Evolutionary conservation across 73 alveolate genomes (phyloP), one percentile per base, ranked within the genome.

Genomic region (Symbiodinium pilosum): DNA sequence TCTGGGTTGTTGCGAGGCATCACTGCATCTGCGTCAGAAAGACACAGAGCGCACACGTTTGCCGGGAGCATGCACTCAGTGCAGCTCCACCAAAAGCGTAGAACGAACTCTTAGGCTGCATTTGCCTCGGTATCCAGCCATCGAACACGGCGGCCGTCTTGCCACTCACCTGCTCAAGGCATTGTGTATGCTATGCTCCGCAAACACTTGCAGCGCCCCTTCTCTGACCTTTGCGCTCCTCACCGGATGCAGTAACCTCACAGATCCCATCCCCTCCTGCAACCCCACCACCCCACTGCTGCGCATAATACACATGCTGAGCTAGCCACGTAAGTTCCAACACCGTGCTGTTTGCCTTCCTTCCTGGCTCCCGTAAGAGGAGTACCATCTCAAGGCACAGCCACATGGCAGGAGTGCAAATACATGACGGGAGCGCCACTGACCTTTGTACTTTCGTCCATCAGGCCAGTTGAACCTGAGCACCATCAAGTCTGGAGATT

Each of bases 401-500:
- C 34, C 73, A 54, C 30, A 54, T 24, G 30, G 26, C 28, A 26
- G 34, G 32, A n/a, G 38, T 7, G 39, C 81, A 30, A 64, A 9
- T n/a, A 64, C 81, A 39, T 2, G 14, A 41, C 64, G 21, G 73
- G 86, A 52, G 71, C 95, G 40, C 99, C 99, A 99, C 41, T 99
- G 99, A 21, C 99, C 99, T 87, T 93, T 93, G 93, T 99, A 99
- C 40, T 87, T 86, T 39, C 99, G 52, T 59, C 99, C 99, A 93
- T 93, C 99, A 36, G 96, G 99, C 99, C 99, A 99, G 68, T 94
- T 98, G 95, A 99, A 99, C 88, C 97, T 91, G 40, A 43, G 93
- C 34, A 14, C 38, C 28, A 56, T 30, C 1, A 24, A 24, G 28
- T 24, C 28, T 56, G 77, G 28, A 56, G 28, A 30, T 2, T 30